Conservation (phyloP, 2,329 filamentous ascomycete species). For the Aspergillus piperis region DNA sequence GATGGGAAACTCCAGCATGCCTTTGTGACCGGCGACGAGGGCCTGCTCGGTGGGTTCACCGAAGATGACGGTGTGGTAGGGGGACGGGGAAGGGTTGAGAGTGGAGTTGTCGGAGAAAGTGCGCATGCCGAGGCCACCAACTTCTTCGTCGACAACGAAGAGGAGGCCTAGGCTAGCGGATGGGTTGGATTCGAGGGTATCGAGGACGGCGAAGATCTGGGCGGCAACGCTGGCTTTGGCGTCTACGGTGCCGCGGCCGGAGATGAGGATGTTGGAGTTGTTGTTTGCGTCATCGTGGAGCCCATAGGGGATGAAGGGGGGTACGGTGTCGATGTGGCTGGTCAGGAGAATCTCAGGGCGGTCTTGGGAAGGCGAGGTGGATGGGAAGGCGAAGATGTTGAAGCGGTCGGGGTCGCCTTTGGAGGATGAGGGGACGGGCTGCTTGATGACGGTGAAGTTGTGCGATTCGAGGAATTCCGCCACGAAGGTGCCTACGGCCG, state of each 20-base stretch:
- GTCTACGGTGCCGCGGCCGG: slow-evolving; percentile 50
- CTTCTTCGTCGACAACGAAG: slow-evolving; percentile 80
- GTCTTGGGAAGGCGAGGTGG: slow-evolving; percentile 18
- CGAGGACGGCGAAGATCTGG: slow-evolving; percentile 46
- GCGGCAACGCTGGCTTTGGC: slow-evolving; percentile 50
- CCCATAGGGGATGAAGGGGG: slow-evolving; percentile 51
- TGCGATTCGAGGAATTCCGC: slow-evolving; percentile 63
- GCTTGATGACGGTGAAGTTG: slow-evolving; percentile 64
- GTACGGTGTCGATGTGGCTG: slow-evolving; percentile 77
- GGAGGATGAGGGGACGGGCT: slow-evolving; percentile 37
- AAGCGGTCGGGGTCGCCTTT: slow-evolving; percentile 54
- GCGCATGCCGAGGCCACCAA: slow-evolving; percentile 76
- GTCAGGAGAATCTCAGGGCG: slow-evolving; percentile 49
- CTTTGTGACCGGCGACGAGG: slow-evolving; percentile 90
- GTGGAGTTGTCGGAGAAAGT: slow-evolving; percentile 47
- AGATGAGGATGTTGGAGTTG: slow-evolving; percentile 37
- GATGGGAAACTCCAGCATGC: slow-evolving; percentile 69
- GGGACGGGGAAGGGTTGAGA: slow-evolving; percentile 47
- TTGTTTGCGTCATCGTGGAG: slow-evolving; percentile 34
- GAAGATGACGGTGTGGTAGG: slow-evolving; percentile 75
- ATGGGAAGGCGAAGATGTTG: slow-evolving; percentile 71
- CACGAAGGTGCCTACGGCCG: slow-evolving; percentile 68
- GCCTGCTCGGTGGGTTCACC: slow-evolving; percentile 90
- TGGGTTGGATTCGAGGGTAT: slow-evolving; percentile 46
- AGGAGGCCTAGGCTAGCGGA: slow-evolving; percentile 52